phyloP scores from a whole-genome alignment of 73 alveolate genomes.

The Paramecium sexaurelia region DNA sequence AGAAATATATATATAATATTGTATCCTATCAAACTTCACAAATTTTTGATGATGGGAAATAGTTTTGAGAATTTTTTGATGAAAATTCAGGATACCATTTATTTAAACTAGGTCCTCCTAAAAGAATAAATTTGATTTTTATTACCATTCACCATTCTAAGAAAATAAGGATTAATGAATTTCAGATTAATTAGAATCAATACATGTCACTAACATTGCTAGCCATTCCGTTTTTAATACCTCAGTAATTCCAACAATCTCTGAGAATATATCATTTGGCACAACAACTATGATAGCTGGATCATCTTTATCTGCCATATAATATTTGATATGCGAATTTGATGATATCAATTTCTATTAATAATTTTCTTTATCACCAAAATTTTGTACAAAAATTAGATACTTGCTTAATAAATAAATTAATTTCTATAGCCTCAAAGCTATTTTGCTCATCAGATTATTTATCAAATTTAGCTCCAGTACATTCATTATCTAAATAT shows the following conservation, averaged over 20 bases:
- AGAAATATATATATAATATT: neutral
- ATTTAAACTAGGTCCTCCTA: slow-evolving; percentile 54
- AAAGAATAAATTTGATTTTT: neutral
- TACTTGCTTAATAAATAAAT: neutral
- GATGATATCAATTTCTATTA: neutral
- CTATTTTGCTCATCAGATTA: neutral
- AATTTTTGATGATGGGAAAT: slow-evolving; percentile 15
- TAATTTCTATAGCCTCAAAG: neutral
- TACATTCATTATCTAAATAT: neutral
- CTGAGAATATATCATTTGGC: neutral
- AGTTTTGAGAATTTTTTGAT: neutral
- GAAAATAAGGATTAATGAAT: slow-evolving; percentile 15
- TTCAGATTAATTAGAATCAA: slow-evolving; percentile 24
- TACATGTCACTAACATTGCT: slow-evolving; percentile 55
- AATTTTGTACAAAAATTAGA: slow-evolving; percentile 22
- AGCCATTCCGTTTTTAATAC: neutral
- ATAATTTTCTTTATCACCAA: slow-evolving; percentile 29
- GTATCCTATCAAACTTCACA: neutral
- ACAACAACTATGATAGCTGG: neutral
- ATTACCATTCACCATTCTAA: slow-evolving; percentile 55
- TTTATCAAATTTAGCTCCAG: slow-evolving; percentile 23
- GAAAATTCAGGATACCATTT: slow-evolving; percentile 20
- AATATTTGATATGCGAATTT: slow-evolving; percentile 27
- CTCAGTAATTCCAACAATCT: neutral
- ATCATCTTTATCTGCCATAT: slow-evolving; percentile 7